Base-by-base conservation (phyloP, 108 stramenopile species). In the Nitzschia putrida region DNA sequence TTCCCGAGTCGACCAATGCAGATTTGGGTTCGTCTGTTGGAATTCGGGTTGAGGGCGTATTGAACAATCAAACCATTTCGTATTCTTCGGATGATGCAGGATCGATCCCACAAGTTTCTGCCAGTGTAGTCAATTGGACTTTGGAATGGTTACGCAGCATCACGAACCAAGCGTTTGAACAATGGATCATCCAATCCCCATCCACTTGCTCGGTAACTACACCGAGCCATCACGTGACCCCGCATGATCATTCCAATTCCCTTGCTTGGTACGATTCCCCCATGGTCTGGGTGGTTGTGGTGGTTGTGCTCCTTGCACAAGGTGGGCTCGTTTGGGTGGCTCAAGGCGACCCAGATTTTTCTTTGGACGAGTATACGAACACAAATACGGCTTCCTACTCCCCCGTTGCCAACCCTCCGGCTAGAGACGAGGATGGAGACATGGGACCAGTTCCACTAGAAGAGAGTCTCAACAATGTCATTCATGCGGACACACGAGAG, bases 81-180 rank as follows among this genome's bases (percentile, higher is more conserved):
- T 53, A 66, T 16, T 64, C 67, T 24, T 51, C 67, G 13, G 22
- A 47, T 10, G 44, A 53, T 14, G 38, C 18, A 21, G 16, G 67
- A 14, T 47, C 45, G 44, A 26, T 49, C 21, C 37, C 59, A 20
- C 44, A 57, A 11, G 22, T 66, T 13, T 20, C 52, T 51, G 38
- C 16, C 26, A 53, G 57, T 11, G 61, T 57, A 6, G 37, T 69
- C 18, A 16, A 41, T 25, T 61, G 74, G 68, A 44, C 51, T n/a
- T 34, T 61, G 53, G 67, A 56, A 44, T 69, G 68, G 22, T 0
- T 42, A 21, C 61, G 72, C 20, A 66, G n/a, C 12, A 12, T 29
- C n/a, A 24, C 51, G 3, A 78, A 78, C 66, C 8, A 66, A 13
- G 77, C 59, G 11, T 26, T 71, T 20, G 66, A 71, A 38, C 61